Percentiles rank a stretch among this genome's conserved stretches.
phyloP scores from a whole-genome alignment of 1,139 yeast species.

The Magnusiomyces suaveolens region DNA sequence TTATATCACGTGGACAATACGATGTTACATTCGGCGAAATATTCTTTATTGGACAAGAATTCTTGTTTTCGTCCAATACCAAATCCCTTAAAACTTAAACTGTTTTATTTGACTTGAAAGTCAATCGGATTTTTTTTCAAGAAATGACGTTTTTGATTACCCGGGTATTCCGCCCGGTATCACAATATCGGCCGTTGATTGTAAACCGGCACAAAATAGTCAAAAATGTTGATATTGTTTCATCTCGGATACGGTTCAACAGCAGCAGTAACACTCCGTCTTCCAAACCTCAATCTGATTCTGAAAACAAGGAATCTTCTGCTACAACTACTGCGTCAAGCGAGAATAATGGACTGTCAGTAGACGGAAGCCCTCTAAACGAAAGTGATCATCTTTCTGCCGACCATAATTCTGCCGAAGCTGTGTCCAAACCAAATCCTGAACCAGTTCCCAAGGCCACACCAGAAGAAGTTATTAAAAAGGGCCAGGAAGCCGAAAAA shows the following conservation, averaged over 20 bases:
- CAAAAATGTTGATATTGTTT: neutral
- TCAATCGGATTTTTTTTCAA: neutral
- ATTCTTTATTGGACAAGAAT: neutral
- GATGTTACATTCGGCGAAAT: too few species aligned
- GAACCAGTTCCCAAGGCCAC: neutral
- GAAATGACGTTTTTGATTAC: neutral
- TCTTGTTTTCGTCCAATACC: neutral
- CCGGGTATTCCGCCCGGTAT: neutral
- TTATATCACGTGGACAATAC: too few species aligned
- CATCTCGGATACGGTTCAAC: neutral
- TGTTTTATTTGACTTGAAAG: neutral
- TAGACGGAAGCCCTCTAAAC: neutral
- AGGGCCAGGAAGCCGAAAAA: conserved; percentile 13
- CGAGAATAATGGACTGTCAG: neutral
- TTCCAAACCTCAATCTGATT: neutral
- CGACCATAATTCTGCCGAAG: neutral
- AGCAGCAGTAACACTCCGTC: neutral
- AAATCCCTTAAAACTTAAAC: too few species aligned
- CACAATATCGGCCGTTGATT: neutral
- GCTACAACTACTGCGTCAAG: neutral
- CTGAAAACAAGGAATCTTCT: neutral
- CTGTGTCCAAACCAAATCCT: neutral
- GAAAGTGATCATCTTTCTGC: neutral
- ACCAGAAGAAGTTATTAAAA: conserved; percentile 9
- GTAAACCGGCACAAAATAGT: neutral